A percentile compares a stretch with the other conserved stretches of the same genome.
Conservation (phyloP, 2,329 filamentous ascomycete genomes). For the Pyricularia pennisetigena region DNA sequence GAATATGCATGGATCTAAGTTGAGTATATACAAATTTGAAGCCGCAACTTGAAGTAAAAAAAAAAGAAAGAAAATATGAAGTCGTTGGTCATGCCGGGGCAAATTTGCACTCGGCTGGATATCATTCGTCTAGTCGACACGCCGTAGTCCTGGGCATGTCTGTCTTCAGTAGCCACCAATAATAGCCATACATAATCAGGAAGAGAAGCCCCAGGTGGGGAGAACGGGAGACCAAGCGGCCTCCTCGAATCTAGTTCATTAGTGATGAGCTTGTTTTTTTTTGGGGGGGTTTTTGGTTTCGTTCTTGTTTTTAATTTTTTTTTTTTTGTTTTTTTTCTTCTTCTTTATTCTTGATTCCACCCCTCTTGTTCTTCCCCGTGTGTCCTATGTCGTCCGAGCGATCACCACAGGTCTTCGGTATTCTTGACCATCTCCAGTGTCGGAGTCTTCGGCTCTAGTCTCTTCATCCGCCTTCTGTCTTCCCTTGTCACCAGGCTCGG, state of each 20-base stretch:
- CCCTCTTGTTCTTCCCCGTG: neutral
- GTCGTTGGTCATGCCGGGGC: neutral
- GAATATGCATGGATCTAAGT: neutral
- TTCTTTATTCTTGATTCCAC: neutral
- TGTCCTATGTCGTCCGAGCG: too few species aligned
- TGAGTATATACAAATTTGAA: neutral
- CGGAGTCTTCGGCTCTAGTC: conserved; percentile 52
- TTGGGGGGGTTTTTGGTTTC: too few species aligned
- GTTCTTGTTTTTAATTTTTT: too few species aligned
- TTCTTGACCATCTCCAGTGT: conserved; percentile 52
- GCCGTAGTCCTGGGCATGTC: neutral
- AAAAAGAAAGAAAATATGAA: neutral
- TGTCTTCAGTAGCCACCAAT: neutral
- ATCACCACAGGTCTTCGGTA: conserved; percentile 55
- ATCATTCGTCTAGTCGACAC: neutral
- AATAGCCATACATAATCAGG: neutral
- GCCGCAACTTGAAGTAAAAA: neutral
- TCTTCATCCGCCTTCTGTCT: conserved; percentile 60
- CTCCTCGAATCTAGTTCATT: neutral
- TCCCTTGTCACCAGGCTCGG: conserved; percentile 62
- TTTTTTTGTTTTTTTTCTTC: neutral
- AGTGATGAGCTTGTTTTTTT: neutral
- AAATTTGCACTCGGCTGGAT: neutral
- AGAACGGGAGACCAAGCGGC: neutral
- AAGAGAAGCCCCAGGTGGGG: neutral